These are phyloP conservation scores for Penicillium cosmopolitanum DNA, from an alignment of 495 filamentous ascomycete species.

Conservation along the genomic window DNA sequence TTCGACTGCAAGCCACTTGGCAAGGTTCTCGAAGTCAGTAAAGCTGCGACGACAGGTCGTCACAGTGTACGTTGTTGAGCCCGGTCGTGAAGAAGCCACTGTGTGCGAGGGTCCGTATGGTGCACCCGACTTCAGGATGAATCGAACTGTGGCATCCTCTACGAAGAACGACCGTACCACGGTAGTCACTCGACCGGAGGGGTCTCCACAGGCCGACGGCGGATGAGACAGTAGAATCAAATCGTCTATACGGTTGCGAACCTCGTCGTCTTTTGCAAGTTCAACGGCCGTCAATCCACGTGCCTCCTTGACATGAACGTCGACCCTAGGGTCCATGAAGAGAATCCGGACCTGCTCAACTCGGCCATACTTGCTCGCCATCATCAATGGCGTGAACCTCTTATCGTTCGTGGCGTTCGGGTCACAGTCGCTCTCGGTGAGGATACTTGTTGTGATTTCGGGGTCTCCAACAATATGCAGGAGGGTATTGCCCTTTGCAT, in stretches of 20 bases:
- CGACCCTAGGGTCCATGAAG: slow-evolving; percentile 85
- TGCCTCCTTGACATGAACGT: slow-evolving; percentile 79
- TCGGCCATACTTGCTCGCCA: slow-evolving; percentile 97
- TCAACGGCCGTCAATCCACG: slow-evolving; percentile 95
- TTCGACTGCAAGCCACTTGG: slow-evolving; percentile 83
- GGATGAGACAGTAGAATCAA: slow-evolving; percentile 79
- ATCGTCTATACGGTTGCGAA: slow-evolving; percentile 94
- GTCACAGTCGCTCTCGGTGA: slow-evolving; percentile 85
- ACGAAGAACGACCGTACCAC: slow-evolving; percentile 98
- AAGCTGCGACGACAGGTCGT: slow-evolving; percentile 93
- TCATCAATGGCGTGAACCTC: slow-evolving; percentile 94
- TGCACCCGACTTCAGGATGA: slow-evolving; percentile 92
- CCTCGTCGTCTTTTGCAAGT: slow-evolving; percentile 96
- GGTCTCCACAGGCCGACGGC: slow-evolving; percentile 43
- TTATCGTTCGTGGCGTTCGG: slow-evolving; percentile 97
- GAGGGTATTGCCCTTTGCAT: slow-evolving; percentile 89
- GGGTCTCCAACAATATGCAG: slow-evolving; percentile 92
- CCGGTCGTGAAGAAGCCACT: slow-evolving; percentile 41
- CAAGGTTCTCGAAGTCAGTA: slow-evolving; percentile 88
- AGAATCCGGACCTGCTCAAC: slow-evolving; percentile 89
- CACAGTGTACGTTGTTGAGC: slow-evolving; percentile 74
- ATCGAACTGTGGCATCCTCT: slow-evolving; percentile 90
- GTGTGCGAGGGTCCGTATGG: slow-evolving; percentile 36
- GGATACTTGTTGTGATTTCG: slow-evolving; percentile 70
- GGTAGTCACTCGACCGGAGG: slow-evolving; percentile 83